phyloP scores from a whole-genome alignment of 2,329 filamentous ascomycete genomes.

The Stagonosporopsis cucurbitacearum region DNA sequence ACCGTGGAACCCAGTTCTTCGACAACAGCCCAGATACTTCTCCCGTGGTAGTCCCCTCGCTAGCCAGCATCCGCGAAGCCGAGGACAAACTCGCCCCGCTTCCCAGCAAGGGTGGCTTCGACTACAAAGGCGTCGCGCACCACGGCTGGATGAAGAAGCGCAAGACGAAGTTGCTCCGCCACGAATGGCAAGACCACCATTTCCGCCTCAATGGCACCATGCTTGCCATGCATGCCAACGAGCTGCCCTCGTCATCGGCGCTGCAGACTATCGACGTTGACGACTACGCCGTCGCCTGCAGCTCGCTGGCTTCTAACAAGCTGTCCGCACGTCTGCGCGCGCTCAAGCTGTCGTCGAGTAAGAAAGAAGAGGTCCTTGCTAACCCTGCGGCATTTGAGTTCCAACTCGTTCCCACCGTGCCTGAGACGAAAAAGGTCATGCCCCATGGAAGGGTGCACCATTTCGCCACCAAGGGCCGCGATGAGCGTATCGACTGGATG shows the following conservation, averaged over 20 bases:
- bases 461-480: conserved; percentile 85
- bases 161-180: conserved; percentile 83
- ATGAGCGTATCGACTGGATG: conserved; percentile 98
- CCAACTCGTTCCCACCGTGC: conserved; percentile 74
- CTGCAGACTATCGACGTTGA: conserved; percentile 86
- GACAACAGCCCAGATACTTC: conserved; percentile 44
- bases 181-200: conserved; percentile 93
- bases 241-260: conserved; percentile 64
- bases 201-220: conserved; percentile 74
- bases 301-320: conserved; percentile 78
- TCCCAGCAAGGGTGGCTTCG: conserved; percentile 45
- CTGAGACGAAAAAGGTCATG: conserved; percentile 47
- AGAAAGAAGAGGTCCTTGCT: conserved; percentile 63
- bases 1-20: conserved; percentile 44
- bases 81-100: conserved; percentile 34
- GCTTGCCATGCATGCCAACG: conserved; percentile 70
- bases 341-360: conserved; percentile 62
- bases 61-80: conserved; percentile 31
- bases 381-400: conserved; percentile 74
- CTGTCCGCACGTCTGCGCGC: conserved; percentile 87
- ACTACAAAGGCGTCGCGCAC: conserved; percentile 65
- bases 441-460: conserved; percentile 80
- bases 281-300: conserved; percentile 87
- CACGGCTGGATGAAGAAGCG: conserved; percentile 94
- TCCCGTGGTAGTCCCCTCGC: conserved; percentile 39